phyloP scores from a whole-genome alignment of 2,329 filamentous ascomycete genomes.

The Pseudopithomyces chartarum region DNA sequence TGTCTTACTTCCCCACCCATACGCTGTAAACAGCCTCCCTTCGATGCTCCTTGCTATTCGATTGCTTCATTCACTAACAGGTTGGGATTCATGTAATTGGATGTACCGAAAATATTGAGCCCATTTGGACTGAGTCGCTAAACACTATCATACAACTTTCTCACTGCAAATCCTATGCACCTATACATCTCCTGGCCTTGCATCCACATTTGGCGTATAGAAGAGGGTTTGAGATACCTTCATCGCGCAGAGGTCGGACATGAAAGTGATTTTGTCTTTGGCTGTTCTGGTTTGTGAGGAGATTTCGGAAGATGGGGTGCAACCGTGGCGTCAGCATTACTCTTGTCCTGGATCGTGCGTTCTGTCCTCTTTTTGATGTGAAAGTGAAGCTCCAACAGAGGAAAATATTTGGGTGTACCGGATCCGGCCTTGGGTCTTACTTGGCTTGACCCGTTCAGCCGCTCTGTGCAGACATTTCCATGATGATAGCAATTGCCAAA shows the following conservation, averaged over 20 bases:
- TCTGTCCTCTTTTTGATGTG: not conserved
- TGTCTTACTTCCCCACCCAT: constrained; percentile 52
- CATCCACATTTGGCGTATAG: constrained; percentile 39
- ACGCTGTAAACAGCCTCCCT: constrained; percentile 54
- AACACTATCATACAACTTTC: constrained; percentile 65
- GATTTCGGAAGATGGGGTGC: not conserved
- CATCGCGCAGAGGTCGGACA: constrained; percentile 35
- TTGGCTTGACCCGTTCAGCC: constrained; percentile 1
- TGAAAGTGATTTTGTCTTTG: too few relatives aligned
- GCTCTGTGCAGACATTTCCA: not conserved
- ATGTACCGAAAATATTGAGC: constrained; percentile 40
- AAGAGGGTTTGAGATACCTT: constrained; percentile 53
- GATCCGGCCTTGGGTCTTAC: not conserved
- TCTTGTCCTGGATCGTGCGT: not conserved
- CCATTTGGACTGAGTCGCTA: constrained; percentile 62
- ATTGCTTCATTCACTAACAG: constrained; percentile 57
- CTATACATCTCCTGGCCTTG: constrained; percentile 58
- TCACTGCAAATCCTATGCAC: constrained; percentile 55
- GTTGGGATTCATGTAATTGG: constrained; percentile 65
- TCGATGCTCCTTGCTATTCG: constrained; percentile 54
- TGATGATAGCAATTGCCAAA: not conserved
- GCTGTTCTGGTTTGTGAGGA: not conserved
- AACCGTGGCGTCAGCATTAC: too few relatives aligned
- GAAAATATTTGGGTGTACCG: not conserved
- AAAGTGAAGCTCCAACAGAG: not conserved